Conservation (phyloP, 2,329 filamentous ascomycete species). For the Cadophora luteo-olivacea region DNA sequence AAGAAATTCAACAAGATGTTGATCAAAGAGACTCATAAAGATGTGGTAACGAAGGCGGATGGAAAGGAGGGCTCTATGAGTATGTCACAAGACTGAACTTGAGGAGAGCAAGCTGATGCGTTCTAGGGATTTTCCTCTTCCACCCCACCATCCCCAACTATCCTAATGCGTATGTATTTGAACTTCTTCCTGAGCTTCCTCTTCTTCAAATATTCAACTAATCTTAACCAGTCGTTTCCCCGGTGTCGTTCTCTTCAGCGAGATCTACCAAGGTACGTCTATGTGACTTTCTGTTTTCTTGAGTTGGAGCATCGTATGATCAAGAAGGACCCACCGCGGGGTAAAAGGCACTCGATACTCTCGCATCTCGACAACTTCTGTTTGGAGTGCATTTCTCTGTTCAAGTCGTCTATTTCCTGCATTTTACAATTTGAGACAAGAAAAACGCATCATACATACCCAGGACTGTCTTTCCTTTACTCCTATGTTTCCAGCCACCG, state of each 20-base stretch:
- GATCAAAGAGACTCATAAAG: conserved; percentile 62
- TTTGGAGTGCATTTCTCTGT: too few relatives aligned
- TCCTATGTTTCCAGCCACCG: neutral
- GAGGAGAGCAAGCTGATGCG: conserved; percentile 25
- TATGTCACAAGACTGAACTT: conserved; percentile 38
- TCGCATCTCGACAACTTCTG: too few relatives aligned
- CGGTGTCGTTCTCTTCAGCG: conserved; percentile 86
- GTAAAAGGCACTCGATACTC: neutral
- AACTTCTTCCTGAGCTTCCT: neutral
- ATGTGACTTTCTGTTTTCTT: neutral
- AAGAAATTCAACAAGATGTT: conserved; percentile 54
- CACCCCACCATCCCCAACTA: conserved; percentile 86
- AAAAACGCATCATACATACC: too few relatives aligned
- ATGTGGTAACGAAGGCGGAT: conserved; percentile 64
- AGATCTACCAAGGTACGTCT: conserved; percentile 89
- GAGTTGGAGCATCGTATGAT: conserved; percentile 1
- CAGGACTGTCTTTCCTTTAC: too few relatives aligned
- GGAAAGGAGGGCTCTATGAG: conserved; percentile 61
- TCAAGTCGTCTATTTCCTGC: too few relatives aligned
- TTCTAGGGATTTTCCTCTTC: conserved; percentile 83
- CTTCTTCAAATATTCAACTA: neutral
- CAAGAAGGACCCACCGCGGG: neutral
- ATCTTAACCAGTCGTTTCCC: conserved; percentile 68
- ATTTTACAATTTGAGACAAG: too few relatives aligned
- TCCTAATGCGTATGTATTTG: conserved; percentile 72